A percentile compares a stretch with the other conserved stretches of the same genome.
phyloP scores from a whole-genome alignment of 805 yeast species.

The Henningerozyma blattae region DNA sequence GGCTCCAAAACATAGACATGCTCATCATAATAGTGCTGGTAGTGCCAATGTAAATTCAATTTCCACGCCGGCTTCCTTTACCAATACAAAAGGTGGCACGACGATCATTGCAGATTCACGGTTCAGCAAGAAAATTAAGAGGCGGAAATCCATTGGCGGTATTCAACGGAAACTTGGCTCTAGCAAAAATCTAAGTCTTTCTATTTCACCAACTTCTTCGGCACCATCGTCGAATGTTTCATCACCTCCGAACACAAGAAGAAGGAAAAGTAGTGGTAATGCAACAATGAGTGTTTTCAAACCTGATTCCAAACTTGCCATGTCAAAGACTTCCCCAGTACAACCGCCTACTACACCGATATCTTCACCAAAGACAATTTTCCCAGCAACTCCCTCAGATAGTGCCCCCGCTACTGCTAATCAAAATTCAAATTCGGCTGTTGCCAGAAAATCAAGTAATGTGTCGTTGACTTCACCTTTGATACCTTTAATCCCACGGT shows the following conservation, averaged over 20 bases:
- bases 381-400: neutral
- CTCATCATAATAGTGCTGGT: conserved; percentile 13
- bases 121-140: neutral
- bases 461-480: conserved; percentile 15
- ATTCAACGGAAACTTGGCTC: neutral
- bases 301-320: neutral
- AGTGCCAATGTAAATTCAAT: neutral
- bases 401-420: neutral
- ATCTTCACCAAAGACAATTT: neutral
- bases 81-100: neutral
- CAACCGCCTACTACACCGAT: neutral
- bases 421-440: neutral
- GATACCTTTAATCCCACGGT: conserved; percentile 20
- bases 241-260: neutral
- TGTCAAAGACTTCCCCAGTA: neutral
- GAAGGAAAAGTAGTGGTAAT: neutral
- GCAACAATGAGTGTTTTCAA: neutral
- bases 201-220: neutral
- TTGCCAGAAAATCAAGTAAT: neutral
- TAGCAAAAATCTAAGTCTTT: neutral
- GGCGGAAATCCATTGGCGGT: neutral
- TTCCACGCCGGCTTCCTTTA: no score
- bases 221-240: neutral
- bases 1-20: conserved; percentile 57
- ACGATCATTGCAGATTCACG: no score